Evolutionary conservation across 2,329 filamentous ascomycete genomes (phyloP), one percentile per base, ranked within the genome.

Genomic region (Penicillium sp.): DNA sequence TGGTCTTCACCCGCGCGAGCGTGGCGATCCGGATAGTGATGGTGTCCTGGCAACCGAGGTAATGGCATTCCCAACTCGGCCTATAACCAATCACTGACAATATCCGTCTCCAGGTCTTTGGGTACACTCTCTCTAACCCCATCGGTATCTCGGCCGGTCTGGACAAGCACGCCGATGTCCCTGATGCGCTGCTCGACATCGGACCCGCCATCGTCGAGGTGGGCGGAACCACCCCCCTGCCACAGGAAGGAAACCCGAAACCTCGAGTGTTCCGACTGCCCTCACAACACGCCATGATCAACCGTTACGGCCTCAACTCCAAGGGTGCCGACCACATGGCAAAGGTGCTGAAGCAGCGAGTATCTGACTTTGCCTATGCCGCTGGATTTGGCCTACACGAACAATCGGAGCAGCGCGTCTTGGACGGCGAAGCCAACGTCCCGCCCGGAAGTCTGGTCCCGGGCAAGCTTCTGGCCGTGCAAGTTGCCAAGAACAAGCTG

Each of bases 401-500:
- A 12, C 78, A 81, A 14, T 82, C 84, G 0, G 91, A 95, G 75
- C 77, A 82, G 41, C 81, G 85, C 12, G 87, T 99, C 1, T 78
- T 97, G 36, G 82, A 94, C 64, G 91, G 91, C 22, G 83, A 86
- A 53, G 89, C 86, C 41, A 67, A 84, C 36, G 90, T 96, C 0
- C 90, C 91, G 0, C 87, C 91, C 0, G 90, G 94, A n/a, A 90
- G 89, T 73, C 78, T 99, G 65, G 77, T 80, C 14, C 78, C 85
- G 0, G 93, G 92, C 14, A 85, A 88, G 57, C 77, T 97, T 55
- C 80, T 99, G 58, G 88, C 90, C 16, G 91, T 99, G 17, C 94
- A 99, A 76, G 85, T 97, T 40, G 92, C 93, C 49, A 99, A 99
- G 85, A 97, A 97, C 78, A 97, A 97, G 80, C 81, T 84, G 44